Evolutionary conservation across 1,284 basidiomycete species (phyloP), one percentile per base, ranked within the genome.

Genomic region (Boletus smithii): DNA sequence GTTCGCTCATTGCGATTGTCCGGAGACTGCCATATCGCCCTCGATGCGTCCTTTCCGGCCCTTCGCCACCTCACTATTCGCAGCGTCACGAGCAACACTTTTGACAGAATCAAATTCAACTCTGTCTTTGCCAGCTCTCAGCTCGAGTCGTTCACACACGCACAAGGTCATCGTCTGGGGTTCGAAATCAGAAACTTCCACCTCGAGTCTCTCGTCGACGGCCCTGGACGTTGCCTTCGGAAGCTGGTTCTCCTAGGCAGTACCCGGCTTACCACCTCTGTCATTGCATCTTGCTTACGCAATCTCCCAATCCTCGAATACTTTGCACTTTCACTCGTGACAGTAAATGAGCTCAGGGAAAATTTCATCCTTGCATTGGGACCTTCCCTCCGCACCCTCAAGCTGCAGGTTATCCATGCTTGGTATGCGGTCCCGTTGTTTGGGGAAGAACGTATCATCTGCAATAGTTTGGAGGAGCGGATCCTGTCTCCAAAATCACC

Each of bases 161-260:
- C 54, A 10, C 67, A 67, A 43, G 65, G 63, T 16, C 57, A 70
- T 42, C 54, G 60, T 32, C 55, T 69, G n/a, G 69, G 62, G 7
- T 72, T 73, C 49, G 67, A 72, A 53, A 59, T 73, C 16, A 64
- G 68, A 20, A 65, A 71, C 47, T 32, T 34, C 2, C 69, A 69
- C 44, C 61, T 74, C 30, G 48, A 60, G 17, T 69, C 67, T 6
- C 56, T 75, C 18, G 42, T 60, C 11, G 44, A 53, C 4, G 53
- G 53, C 6, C 57, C 63, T 20, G 65, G 64, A 5, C 36, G 49
- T 1, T 43, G 47, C n/a, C 56, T 74, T 41, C 60, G 62, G 27
- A 67, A 56, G 46, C 58, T 76, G n/a, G 65, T 72, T 44, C 62
- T 73, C 6, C 57, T 74, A 3, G 65, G 63, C 2, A 69, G 68